Percentiles rank a stretch among this genome's conserved stretches.
Conservation (phyloP, 1,139 yeast genomes). For the Lipomyces yarrowii region DNA sequence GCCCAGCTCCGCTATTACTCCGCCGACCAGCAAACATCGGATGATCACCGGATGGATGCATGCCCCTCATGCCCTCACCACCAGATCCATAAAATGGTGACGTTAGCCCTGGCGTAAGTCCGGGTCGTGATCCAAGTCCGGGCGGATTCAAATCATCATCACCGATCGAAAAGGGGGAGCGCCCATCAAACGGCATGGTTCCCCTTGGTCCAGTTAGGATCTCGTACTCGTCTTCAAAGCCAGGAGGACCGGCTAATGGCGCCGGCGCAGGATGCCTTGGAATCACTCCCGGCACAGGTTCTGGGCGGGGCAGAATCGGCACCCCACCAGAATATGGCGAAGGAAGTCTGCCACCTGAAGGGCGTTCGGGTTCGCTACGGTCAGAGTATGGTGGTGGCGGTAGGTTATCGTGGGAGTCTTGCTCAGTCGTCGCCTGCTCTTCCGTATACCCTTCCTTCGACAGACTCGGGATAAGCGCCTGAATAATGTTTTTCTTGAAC, state of each 20-base stretch:
- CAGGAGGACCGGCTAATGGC: slow-evolving; percentile 32
- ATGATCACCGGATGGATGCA: slow-evolving; percentile 34
- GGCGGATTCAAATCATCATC: slow-evolving; percentile 36
- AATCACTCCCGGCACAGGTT: slow-evolving; percentile 4
- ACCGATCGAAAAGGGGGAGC: slow-evolving; percentile 31
- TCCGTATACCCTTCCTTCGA: slow-evolving; percentile 21
- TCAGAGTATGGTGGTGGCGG: slow-evolving; percentile 30
- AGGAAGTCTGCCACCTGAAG: slow-evolving; percentile 2
- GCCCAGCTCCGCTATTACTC: slow-evolving; percentile 12
- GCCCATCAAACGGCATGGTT: slow-evolving; percentile 6
- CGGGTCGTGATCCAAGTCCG: slow-evolving; percentile 33
- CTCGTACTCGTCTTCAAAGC: slow-evolving; percentile 35
- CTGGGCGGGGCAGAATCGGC: slow-evolving; percentile 2
- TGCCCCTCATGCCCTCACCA: slow-evolving; percentile 31
- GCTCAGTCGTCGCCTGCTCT: slow-evolving; percentile 6
- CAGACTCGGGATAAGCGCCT: slow-evolving; percentile 24
- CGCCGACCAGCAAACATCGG: slow-evolving; percentile 30
- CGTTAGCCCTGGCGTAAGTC: slow-evolving; percentile 25
- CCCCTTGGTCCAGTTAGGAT: slow-evolving; percentile 23
- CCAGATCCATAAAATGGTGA: slow-evolving; percentile 10
- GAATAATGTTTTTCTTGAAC: slow-evolving; percentile 24
- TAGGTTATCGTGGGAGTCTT: slow-evolving; percentile 18
- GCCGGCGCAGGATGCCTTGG: slow-evolving; percentile 15
- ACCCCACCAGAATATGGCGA: neutral
- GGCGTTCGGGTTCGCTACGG: neutral